These are phyloP conservation scores for Fusarium odoratissimum DNA, from an alignment of 2,329 filamentous ascomycete genomes.

Conservation along the genomic window DNA sequence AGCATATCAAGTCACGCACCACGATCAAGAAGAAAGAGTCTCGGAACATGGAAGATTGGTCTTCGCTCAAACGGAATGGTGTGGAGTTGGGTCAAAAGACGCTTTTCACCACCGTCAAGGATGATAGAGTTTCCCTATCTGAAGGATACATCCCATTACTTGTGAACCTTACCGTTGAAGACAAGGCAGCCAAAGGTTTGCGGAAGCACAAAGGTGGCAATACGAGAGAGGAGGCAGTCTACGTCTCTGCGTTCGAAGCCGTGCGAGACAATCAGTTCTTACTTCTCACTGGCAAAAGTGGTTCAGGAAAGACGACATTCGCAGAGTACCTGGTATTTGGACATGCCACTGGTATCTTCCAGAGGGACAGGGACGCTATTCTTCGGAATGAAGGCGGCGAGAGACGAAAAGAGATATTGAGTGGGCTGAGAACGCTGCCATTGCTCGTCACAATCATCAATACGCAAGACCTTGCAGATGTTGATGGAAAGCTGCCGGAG, in stretches of 20 bases:
- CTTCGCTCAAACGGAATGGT: not conserved
- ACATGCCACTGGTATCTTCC: accelerated
- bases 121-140: not conserved
- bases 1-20: not conserved
- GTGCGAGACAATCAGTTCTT: not conserved
- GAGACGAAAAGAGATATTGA: not conserved
- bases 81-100: not conserved
- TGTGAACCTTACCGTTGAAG: not conserved
- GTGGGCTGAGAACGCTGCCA: not conserved
- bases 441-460: not conserved
- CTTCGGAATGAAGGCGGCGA: not conserved
- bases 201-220: not conserved
- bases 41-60: not conserved
- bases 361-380: not conserved
- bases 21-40: not conserved
- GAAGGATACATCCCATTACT: not conserved
- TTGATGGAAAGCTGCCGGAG: accelerated
- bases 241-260: not conserved
- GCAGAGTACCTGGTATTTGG: not conserved
- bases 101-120: not conserved
- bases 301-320: not conserved
- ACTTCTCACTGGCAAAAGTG: not conserved
- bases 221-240: not conserved
- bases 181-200: not conserved
- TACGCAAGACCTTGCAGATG: not conserved